Evolutionary conservation across 2,329 filamentous ascomycete species (phyloP), one percentile per base, ranked within the genome.

Genomic region (Claviceps paspali): DNA sequence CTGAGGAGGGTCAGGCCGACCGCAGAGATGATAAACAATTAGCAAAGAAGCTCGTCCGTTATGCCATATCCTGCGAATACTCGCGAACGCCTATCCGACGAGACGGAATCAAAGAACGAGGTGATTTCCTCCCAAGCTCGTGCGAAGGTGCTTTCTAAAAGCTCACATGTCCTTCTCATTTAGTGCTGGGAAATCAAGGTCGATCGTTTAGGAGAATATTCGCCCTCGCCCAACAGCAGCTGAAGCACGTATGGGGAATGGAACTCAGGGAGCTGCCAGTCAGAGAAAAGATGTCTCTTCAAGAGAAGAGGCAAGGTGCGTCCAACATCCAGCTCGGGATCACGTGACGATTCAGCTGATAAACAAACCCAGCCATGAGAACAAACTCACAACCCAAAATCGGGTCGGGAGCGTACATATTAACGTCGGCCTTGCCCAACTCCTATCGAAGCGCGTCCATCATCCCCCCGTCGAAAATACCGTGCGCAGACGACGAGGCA

Each of bases 201-300:
- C 68, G 79, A 23, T 64, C 76, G 26, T 96, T 95, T 55, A 86
- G 76, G 52, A 56, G 61, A 10, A 75, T 95, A 3, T 95, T 94
- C 50, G 71, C 73, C 0, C 64, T 71, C 29, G 84, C 88, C 29
- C 88, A 98, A 55, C 59, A 64, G 24, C 72, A 82, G 46, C 63
- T 98, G 27, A 65, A 68, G 33, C 61, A 62, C 2, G 69, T 78
- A 1, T 96, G 94, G 59, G 91, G 91, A n/a, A 94, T 96, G 86
- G 72, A 87, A 54, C 72, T 98, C 67, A 68, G 75, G 4, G 87
- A 95, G 59, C 65, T 96, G 35, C 86, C 91, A 0, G 65, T 71
- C 1, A 73, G 72, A 50, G 88, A 95, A 51, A 92, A 86, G 56
- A 70, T 82, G 34, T 85, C 85, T 0, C 60, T 94, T 24, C 76